Base-by-base conservation (phyloP, 495 filamentous ascomycete species). In the Hyaloscypha bicolor region DNA sequence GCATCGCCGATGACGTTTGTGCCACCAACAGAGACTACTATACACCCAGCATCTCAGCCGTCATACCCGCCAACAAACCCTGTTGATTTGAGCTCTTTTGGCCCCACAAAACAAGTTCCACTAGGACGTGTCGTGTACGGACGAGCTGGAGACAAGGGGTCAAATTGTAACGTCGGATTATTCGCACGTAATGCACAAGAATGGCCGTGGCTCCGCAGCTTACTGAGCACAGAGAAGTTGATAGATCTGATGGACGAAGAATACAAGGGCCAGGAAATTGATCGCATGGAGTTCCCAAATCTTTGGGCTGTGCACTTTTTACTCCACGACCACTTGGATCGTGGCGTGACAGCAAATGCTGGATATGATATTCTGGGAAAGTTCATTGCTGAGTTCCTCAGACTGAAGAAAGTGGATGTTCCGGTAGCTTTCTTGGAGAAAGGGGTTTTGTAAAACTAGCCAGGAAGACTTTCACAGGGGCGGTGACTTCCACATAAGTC, bases 291-390 rank as follows among this genome's bases (percentile, higher is more conserved):
- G 69, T 70, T 82, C 19, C 76, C 77, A 2, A 73, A 74, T 32
- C 64, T 77, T 55, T 21, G 45, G 11, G 65, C 57, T 14, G 85
- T 87, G 48, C 85, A 87, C 71, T 87, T 87, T 74, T 72, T 87
- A 32, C 79, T 87, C 37, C 78, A 80, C 37, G 82, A 85, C 64
- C 67, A 82, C 37, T 70, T 88, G 30, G 85, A 85, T 52, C 77
- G 84, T 5, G 86, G 85, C 4, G 81, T 85, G 0, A 79, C 75
- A 12, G 78, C 79, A 42, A 81, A 79, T 0, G 78, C 76, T 22
- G 80, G 77, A 1, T 77, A 83, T 37, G 84, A 87, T 64, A 78
- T 81, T 53, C 69, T 88, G 63, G 84, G 83, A 2, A 87, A 88
- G 76, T 21, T 85, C 60, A 78, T 83, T 21, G 82, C 79, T 31